Conservation (phyloP, 75 land plant genomes). For the Cryptomeria japonica region DNA sequence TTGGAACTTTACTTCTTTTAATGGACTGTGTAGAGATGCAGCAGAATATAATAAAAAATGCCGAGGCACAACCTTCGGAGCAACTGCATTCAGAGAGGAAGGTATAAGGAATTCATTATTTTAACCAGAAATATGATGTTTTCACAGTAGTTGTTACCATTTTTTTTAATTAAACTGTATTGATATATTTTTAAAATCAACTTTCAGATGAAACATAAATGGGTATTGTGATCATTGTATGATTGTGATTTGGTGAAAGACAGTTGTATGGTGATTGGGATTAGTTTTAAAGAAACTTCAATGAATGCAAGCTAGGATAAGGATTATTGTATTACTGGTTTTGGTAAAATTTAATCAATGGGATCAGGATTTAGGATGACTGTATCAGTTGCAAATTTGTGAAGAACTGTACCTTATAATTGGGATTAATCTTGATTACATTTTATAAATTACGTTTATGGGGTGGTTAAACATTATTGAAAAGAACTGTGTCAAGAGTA, state of each 20-base stretch:
- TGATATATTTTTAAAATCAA: too few species aligned
- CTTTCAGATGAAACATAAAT: background rate
- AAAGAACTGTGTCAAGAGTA: background rate
- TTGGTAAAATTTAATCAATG: background rate
- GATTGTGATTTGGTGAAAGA: background rate
- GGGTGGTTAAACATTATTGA: background rate
- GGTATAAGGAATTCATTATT: background rate
- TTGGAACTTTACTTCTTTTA: background rate
- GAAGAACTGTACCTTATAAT: background rate
- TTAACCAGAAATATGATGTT: too few species aligned
- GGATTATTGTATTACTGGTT: background rate
- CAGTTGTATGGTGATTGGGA: background rate
- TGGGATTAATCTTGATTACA: background rate
- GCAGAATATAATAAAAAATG: background rate
- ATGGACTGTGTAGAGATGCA: constrained; percentile 5
- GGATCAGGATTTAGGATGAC: background rate
- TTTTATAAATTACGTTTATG: background rate
- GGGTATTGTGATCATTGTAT: background rate
- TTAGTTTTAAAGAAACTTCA: background rate
- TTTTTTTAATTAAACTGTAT: too few species aligned
- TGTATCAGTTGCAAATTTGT: background rate
- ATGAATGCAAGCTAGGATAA: background rate
- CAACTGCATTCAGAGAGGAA: background rate
- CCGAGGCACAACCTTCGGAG: background rate
- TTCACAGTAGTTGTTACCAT: too few species aligned